Evolutionary conservation across 2,329 filamentous ascomycete genomes (phyloP).

Genomic region (Akanthomyces lecanii): DNA sequence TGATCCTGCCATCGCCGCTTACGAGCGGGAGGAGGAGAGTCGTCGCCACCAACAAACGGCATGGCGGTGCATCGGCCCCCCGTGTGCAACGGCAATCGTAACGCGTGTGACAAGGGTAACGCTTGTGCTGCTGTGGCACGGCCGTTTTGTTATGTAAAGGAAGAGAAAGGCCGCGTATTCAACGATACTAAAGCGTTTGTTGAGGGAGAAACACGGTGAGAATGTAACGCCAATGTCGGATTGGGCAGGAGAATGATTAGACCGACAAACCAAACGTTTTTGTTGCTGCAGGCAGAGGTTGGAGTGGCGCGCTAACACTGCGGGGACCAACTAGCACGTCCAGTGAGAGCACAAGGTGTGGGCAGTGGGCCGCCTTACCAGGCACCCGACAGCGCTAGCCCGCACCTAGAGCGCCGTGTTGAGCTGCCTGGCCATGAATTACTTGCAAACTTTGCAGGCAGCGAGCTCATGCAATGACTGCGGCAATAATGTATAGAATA

Average conservation of each 20-base stretch:
- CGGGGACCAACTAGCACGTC: neutral
- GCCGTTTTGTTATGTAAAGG: neutral
- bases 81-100: neutral
- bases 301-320: conserved; percentile 1
- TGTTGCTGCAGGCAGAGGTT: neutral
- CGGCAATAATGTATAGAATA: too few species aligned
- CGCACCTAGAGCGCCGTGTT: too few species aligned
- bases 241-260: conserved; percentile 13
- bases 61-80: conserved; percentile 6
- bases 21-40: conserved; percentile 13
- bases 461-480: too few species aligned
- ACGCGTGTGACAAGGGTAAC: neutral
- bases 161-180: neutral
- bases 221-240: neutral
- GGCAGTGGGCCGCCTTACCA: neutral
- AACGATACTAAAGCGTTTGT: neutral
- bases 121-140: neutral
- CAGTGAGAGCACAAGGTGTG: neutral
- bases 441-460: too few species aligned
- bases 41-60: conserved; percentile 15
- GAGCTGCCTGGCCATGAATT: too few species aligned
- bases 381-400: neutral
- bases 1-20: conserved; percentile 16
- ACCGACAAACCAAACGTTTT: neutral
- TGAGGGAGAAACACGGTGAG: neutral